A percentile compares a stretch with the other conserved stretches of the same genome.
phyloP scores from a whole-genome alignment of 768 basidiomycete genomes.

The Rhizopogon salebrosus region DNA sequence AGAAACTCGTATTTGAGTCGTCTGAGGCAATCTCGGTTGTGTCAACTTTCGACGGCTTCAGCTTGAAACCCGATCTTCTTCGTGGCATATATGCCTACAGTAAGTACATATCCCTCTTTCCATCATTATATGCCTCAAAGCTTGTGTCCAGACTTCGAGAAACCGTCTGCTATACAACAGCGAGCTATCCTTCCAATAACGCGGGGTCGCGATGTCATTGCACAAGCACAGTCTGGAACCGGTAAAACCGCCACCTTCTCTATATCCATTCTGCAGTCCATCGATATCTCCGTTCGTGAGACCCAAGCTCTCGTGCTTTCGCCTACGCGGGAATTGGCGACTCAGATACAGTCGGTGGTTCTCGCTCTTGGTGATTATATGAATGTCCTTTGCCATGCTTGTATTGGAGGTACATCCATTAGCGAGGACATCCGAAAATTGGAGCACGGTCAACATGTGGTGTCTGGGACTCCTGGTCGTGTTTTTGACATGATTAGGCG shows the following conservation, averaged over 20 bases:
- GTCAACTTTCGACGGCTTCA: conserved; percentile 85
- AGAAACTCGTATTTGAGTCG: conserved; percentile 95
- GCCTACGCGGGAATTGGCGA: conserved; percentile 96
- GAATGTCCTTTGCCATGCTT: conserved; percentile 98
- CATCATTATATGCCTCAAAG: conserved; percentile 2
- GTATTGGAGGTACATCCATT: conserved; percentile 95
- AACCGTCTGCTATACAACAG: conserved; percentile 98
- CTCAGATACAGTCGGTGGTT: conserved; percentile 97
- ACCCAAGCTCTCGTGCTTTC: conserved; percentile 96
- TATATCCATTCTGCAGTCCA: conserved; percentile 95
- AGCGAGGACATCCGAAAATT: conserved; percentile 97
- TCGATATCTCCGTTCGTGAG: conserved; percentile 92
- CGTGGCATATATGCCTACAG: conserved; percentile 99
- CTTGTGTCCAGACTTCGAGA: conserved; percentile 74
- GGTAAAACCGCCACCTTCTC: conserved; percentile 99
- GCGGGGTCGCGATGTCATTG: conserved; percentile 95
- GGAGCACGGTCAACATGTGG: conserved; percentile 95
- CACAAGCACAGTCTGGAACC: conserved; percentile 97
- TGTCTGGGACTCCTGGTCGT: conserved; percentile 95
- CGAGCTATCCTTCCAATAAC: conserved; percentile 95
- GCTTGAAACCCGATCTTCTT: conserved; percentile 90
- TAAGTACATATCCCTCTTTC: conserved; percentile 29
- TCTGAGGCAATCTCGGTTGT: conserved; percentile 88
- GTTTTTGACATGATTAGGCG: conserved; percentile 99
- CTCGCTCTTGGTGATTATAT: conserved; percentile 97